These are phyloP conservation scores for Neurospora sp. DNA, from an alignment of 495 filamentous ascomycete genomes.

Conservation along the genomic window DNA sequence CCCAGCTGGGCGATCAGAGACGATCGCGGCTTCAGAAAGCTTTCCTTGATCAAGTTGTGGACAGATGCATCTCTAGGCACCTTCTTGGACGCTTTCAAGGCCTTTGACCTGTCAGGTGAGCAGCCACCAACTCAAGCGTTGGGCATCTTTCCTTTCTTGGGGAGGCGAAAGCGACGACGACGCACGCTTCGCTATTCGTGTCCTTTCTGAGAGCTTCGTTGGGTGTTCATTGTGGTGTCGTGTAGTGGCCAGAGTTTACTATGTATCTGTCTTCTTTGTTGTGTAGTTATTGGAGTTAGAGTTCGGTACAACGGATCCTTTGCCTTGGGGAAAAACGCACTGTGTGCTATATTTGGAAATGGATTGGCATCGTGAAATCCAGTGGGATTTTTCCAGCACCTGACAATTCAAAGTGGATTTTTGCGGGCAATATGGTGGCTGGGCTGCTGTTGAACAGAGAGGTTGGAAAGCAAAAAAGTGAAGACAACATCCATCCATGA, in stretches of 20 bases:
- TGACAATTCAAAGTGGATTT: background rate
- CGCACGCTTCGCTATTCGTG: background rate
- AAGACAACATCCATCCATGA: background rate
- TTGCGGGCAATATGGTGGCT: background rate
- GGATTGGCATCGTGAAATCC: background rate
- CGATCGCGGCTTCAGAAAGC: background rate
- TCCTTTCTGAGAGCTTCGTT: background rate
- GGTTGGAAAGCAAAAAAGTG: background rate
- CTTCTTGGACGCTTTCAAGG: background rate
- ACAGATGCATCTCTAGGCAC: background rate
- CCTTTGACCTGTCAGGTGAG: background rate
- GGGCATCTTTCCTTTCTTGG: background rate
- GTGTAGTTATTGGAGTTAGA: background rate
- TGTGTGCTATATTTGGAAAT: background rate
- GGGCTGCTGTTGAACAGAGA: background rate
- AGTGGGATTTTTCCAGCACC: background rate
- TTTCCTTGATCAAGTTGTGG: background rate
- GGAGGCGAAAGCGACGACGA: background rate
- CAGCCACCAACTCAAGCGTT: background rate
- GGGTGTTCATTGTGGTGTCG: background rate
- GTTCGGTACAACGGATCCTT: background rate
- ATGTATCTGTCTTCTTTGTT: background rate
- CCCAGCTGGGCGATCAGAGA: background rate
- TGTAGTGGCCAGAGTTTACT: background rate
- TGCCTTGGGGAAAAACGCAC: background rate